Conservation (phyloP, 495 filamentous ascomycete species). For the Tetracladium setigerum region DNA sequence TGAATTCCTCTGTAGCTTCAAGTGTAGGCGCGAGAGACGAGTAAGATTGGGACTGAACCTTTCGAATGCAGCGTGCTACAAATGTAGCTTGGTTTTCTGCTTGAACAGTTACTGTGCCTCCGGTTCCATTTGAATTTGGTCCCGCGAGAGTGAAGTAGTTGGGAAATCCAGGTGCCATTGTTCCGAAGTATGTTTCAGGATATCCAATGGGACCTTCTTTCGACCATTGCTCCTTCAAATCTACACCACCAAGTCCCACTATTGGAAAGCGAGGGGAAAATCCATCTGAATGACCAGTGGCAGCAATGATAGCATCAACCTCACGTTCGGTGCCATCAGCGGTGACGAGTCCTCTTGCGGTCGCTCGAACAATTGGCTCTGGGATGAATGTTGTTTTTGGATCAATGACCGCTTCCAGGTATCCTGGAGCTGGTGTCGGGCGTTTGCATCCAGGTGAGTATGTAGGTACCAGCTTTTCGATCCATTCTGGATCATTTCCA, state of each 20-base stretch:
- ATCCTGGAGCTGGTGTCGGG: constrained; percentile 50
- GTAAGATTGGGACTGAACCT: constrained; percentile 45
- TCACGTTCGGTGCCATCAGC: constrained; percentile 19
- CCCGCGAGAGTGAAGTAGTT: constrained; percentile 46
- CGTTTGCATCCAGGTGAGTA: constrained; percentile 51
- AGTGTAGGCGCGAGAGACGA: constrained; percentile 37
- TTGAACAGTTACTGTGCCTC: constrained; percentile 38
- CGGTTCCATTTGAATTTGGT: constrained; percentile 36
- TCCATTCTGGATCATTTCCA: constrained; percentile 38
- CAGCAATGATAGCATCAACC: constrained; percentile 40
- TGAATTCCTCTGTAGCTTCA: constrained; percentile 37
- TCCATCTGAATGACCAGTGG: constrained; percentile 31
- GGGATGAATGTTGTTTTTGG: constrained; percentile 42
- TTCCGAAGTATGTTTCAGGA: constrained; percentile 40
- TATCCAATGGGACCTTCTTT: constrained; percentile 21
- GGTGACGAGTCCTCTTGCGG: constrained; percentile 30
- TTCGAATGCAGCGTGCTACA: constrained; percentile 45
- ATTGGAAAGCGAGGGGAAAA: constrained; percentile 41
- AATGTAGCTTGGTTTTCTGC: constrained; percentile 46
- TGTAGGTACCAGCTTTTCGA: constrained; percentile 43
- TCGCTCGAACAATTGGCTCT: constrained; percentile 35
- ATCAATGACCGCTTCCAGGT: constrained; percentile 44
- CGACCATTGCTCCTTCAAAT: constrained; percentile 29
- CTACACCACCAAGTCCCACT: constrained; percentile 23
- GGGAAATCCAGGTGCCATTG: constrained; percentile 45